Percentiles rank a stretch among this genome's conserved stretches.
These are phyloP conservation scores for Camillea tinctor DNA, from an alignment of 2,329 filamentous ascomycete species.

Conservation along the genomic window DNA sequence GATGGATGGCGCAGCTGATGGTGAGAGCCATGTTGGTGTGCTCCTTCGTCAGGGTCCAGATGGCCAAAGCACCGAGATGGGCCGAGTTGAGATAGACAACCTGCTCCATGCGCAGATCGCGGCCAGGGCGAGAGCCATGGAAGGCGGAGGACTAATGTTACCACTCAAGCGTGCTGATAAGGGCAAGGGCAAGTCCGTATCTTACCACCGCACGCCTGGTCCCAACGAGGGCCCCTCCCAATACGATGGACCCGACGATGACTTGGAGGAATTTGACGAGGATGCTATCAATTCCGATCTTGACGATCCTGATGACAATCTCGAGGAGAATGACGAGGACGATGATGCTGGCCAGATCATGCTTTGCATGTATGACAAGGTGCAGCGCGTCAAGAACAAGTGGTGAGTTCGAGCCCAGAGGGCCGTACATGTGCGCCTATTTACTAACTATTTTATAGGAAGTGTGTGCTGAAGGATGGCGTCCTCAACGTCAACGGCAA, in stretches of 20 bases:
- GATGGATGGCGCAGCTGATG: conserved; percentile 71
- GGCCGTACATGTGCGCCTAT: neutral
- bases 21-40: conserved; percentile 56
- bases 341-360: conserved; percentile 88
- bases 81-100: conserved; percentile 63
- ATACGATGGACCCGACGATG: conserved; percentile 64
- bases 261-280: conserved; percentile 67
- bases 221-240: conserved; percentile 41
- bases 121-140: conserved; percentile 64
- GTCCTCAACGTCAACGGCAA: conserved; percentile 90
- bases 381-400: conserved; percentile 98
- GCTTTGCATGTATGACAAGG: conserved; percentile 99
- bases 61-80: conserved; percentile 55
- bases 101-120: conserved; percentile 68
- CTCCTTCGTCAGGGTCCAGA: conserved; percentile 56
- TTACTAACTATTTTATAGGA: conserved; percentile 53
- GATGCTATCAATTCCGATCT: conserved; percentile 98
- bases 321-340: conserved; percentile 81
- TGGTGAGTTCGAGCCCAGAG: conserved; percentile 53
- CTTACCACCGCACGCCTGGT: conserved; percentile 19
- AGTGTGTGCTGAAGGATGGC: conserved; percentile 97
- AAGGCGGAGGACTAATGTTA: conserved; percentile 74
- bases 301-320: conserved; percentile 87
- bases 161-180: conserved; percentile 59
- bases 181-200: conserved; percentile 36